Base-by-base conservation (phyloP, 2,329 filamentous ascomycete genomes). In the Parastagonospora avenae region DNA sequence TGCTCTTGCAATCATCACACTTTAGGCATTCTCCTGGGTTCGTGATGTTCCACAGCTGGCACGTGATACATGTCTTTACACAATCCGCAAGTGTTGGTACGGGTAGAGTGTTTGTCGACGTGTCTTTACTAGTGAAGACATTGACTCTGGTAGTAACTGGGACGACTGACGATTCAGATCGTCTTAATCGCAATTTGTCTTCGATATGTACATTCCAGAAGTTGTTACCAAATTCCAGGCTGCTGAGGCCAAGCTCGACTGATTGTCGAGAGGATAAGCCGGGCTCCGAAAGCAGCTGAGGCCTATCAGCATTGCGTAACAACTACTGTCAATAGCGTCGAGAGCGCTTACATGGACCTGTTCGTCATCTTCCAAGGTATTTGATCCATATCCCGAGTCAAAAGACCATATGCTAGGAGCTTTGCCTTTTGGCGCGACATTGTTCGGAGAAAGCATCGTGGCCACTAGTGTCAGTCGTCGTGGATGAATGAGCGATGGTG, bases 341-440 rank as follows among this genome's bases (percentile, higher is more conserved):
- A 14, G 33, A 28, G 8, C 41, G 47, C 11, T 41, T 49, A 49
- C 50, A 29, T 55, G 30, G n/a, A 41, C 36, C 16, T 42, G 31
- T 4, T 57, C 60, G 6, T 64, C 62, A 16, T 63, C 60, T 12
- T 52, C 46, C 16, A 60, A 41, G 7, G 52, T 52, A 28, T 55
- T 60, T 4, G 66, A 62, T 12, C 50, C 63, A 55, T 73, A 73
- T 6, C 70, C 68, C n/a, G 69, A 73, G 47, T 73, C 69, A 24
- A 67, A 50, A 15, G 62, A 67, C 62, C 64, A 68, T 30, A 67
- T 68, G 40, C 68, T 70, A 14, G 65, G 54, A 8, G 66, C 62
- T 31, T 54, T 60, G 31, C 19, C 41, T 43, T 65, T 70, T 10
- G 54, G 45, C n/a, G 49, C 14, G 38, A 57, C 46, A 36, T 56